A percentile compares a stretch with the other conserved stretches of the same genome.
phyloP scores from a whole-genome alignment of 306 rosid species.

The Dalbergia cochinchinensis region DNA sequence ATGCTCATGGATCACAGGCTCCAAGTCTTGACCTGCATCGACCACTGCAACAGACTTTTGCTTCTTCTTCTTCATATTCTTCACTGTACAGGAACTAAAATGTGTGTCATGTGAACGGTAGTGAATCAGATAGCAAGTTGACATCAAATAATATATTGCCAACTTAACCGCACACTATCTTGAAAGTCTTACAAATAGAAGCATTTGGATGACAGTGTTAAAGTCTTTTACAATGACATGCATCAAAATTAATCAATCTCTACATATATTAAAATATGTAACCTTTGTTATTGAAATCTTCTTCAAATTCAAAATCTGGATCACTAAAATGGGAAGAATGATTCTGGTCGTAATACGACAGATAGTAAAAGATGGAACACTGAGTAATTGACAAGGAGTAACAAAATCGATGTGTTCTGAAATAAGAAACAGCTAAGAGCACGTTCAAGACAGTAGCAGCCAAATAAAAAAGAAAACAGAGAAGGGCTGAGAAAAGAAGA shows the following conservation, averaged over 20 bases:
- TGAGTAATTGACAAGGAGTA: background rate
- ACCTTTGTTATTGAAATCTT: background rate
- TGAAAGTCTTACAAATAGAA: no score
- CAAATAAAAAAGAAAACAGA: background rate
- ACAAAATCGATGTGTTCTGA: background rate
- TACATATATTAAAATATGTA: no score
- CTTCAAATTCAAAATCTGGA: background rate
- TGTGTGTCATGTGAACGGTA: background rate
- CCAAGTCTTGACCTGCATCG: slow-evolving; percentile 50
- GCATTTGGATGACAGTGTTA: no score
- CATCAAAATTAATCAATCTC: no score
- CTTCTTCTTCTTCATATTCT: slow-evolving; percentile 68
- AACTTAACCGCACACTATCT: no score
- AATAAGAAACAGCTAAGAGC: background rate
- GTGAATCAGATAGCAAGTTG: no score
- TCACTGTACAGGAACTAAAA: background rate
- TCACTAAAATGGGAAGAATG: background rate
- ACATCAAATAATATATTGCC: no score
- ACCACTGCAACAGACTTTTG: slow-evolving; percentile 37
- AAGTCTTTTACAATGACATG: no score
- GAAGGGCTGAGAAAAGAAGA: background rate
- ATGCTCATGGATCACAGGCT: slow-evolving; percentile 63
- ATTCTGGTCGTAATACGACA: background rate
- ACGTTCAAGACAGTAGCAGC: background rate
- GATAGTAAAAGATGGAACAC: background rate